Conservation (phyloP, 2,329 filamentous ascomycete species). For the Didymella sp. region DNA sequence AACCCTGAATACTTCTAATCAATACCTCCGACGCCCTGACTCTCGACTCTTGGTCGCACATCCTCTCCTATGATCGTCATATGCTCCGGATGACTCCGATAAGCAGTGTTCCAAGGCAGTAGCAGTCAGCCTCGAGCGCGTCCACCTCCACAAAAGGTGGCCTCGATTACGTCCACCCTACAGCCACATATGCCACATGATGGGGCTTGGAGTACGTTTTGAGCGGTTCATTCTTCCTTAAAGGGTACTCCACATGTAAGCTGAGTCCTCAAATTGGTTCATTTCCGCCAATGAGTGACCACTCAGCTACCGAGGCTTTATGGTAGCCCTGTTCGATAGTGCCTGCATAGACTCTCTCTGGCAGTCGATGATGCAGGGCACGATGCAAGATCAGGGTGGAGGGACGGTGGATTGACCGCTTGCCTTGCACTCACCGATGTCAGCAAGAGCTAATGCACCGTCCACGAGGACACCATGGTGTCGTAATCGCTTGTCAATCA, state of each 20-base stretch:
- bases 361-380: constrained; percentile 18
- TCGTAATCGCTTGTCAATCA: constrained; percentile 33
- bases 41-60: constrained; percentile 1
- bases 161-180: constrained; percentile 1
- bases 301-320: constrained; percentile 1
- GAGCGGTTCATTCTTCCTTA: neutral
- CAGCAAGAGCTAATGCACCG: constrained; percentile 19
- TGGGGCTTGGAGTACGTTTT: neutral
- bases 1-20: constrained; percentile 10
- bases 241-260: constrained; percentile 4
- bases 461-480: constrained; percentile 19
- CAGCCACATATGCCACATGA: constrained; percentile 11
- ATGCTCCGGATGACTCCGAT: constrained; percentile 25
- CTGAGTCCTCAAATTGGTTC: neutral
- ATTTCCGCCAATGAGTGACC: neutral
- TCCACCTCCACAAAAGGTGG: constrained; percentile 24
- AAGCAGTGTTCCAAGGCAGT: constrained; percentile 23
- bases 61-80: constrained; percentile 9
- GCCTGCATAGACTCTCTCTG: constrained; percentile 15
- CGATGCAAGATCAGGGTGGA: constrained; percentile 17
- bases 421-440: constrained; percentile 17
- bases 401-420: constrained; percentile 14
- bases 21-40: neutral
- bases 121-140: constrained; percentile 20
- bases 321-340: constrained; percentile 1